Conservation (phyloP, 805 yeast genomes). For the Candida ficus region DNA sequence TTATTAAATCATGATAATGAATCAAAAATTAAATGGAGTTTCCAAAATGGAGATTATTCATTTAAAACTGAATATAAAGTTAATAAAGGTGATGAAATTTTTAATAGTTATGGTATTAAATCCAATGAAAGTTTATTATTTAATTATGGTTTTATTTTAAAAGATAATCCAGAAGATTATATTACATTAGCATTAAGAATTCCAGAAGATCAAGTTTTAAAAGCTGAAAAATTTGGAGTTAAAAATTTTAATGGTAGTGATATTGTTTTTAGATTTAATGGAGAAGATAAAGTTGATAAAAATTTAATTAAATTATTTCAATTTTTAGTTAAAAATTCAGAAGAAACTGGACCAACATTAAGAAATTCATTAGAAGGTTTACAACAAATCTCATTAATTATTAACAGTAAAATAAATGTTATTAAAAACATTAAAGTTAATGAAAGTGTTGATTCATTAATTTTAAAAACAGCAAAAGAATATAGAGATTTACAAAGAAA, state of each 20-base stretch:
- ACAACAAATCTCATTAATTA: slow-evolving; percentile 44
- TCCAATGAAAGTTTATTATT: slow-evolving; percentile 78
- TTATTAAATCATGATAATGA: slow-evolving; percentile 66
- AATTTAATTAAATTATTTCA: slow-evolving; percentile 50
- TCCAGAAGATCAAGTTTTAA: slow-evolving; percentile 24
- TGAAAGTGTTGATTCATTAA: slow-evolving; percentile 17
- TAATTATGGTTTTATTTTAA: slow-evolving; percentile 74
- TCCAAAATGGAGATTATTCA: slow-evolving; percentile 27
- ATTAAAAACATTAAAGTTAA: slow-evolving; percentile 31
- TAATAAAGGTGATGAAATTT: slow-evolving; percentile 46
- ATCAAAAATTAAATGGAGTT: slow-evolving; percentile 61
- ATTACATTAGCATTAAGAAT: slow-evolving; percentile 58
- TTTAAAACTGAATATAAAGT: slow-evolving; percentile 35
- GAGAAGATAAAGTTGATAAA: slow-evolving; percentile 33
- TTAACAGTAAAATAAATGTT: slow-evolving; percentile 43
- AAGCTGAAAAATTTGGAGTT: slow-evolving; percentile 33
- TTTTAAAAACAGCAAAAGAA: slow-evolving; percentile 32
- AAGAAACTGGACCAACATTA: slow-evolving; percentile 43
- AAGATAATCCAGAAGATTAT: slow-evolving; percentile 51
- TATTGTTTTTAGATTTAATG: slow-evolving; percentile 36
- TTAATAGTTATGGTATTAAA: slow-evolving; percentile 83
- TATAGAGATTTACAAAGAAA: slow-evolving; percentile 47
- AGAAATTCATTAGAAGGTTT: slow-evolving; percentile 61
- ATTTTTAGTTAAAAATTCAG: slow-evolving; percentile 41
- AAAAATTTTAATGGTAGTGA: slow-evolving; percentile 33